Conservation (phyloP, 257 asterid genomes). For the Solanum paucissectum region DNA sequence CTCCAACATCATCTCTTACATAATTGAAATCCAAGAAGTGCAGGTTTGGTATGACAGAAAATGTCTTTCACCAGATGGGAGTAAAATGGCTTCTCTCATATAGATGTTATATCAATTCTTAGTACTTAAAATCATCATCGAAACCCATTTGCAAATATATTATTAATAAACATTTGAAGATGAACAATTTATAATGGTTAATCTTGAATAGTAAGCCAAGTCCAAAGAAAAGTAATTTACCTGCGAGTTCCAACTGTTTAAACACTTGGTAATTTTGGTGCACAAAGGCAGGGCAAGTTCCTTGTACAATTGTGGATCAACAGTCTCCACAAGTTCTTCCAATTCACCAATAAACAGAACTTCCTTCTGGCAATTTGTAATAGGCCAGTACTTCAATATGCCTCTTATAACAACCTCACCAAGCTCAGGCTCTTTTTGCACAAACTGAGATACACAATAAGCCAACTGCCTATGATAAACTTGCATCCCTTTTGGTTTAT, state of each 20-base stretch:
- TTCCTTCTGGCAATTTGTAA: conserved; percentile 64
- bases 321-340: conserved; percentile 51
- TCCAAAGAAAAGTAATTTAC: conserved; percentile 16
- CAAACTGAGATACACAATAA: conserved; percentile 65
- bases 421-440: conserved; percentile 59
- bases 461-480: conserved; percentile 60
- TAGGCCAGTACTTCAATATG: conserved; percentile 60
- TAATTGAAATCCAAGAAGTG: background rate
- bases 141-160: background rate
- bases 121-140: background rate
- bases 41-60: background rate
- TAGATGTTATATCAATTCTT: background rate
- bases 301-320: conserved; percentile 30
- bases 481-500: conserved; percentile 60
- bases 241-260: conserved; percentile 74
- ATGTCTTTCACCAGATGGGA: background rate
- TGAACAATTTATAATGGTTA: background rate
- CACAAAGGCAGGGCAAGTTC: conserved; percentile 54
- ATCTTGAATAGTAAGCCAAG: background rate
- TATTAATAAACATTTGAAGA: background rate
- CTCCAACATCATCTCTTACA: background rate
- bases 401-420: conserved; percentile 47
- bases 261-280: conserved; percentile 47
- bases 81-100: background rate
- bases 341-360: conserved; percentile 63